A percentile compares a stretch with the other conserved stretches of the same genome.
Conservation (phyloP, 257 asterid genomes). For the Solanum gracilifrons region DNA sequence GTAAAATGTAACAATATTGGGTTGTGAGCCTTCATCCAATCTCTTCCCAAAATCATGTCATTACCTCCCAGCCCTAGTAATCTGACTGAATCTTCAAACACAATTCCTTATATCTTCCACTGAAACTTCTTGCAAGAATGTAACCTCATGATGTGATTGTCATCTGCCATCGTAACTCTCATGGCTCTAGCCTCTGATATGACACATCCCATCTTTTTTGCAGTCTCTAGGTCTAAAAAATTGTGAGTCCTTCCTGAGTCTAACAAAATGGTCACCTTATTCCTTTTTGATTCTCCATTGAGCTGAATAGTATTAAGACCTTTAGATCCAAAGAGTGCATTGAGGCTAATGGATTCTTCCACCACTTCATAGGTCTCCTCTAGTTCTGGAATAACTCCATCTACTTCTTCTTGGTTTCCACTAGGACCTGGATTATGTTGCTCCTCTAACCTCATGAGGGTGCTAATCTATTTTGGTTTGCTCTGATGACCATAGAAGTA, state of each 20-base stretch:
- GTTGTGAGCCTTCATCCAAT: background rate
- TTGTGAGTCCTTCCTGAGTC: background rate
- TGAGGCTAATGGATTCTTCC: background rate
- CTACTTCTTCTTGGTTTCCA: background rate
- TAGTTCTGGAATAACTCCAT: no score
- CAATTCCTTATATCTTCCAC: background rate
- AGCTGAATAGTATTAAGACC: background rate
- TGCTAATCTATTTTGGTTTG: background rate
- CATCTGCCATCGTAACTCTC: background rate
- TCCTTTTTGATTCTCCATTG: background rate
- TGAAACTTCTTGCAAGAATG: background rate
- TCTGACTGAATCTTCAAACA: background rate
- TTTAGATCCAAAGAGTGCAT: background rate
- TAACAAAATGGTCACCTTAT: background rate
- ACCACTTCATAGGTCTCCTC: background rate
- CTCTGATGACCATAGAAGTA: background rate
- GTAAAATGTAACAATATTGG: background rate
- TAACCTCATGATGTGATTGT: background rate
- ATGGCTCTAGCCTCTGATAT: background rate
- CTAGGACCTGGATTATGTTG: background rate
- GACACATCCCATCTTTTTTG: background rate
- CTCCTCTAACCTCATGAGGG: background rate
- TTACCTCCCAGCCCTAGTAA: background rate
- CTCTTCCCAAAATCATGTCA: background rate
- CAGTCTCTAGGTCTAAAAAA: background rate